phyloP scores from a whole-genome alignment of 352 stramenopile genomes.

The Thraustochytrium striatum region DNA sequence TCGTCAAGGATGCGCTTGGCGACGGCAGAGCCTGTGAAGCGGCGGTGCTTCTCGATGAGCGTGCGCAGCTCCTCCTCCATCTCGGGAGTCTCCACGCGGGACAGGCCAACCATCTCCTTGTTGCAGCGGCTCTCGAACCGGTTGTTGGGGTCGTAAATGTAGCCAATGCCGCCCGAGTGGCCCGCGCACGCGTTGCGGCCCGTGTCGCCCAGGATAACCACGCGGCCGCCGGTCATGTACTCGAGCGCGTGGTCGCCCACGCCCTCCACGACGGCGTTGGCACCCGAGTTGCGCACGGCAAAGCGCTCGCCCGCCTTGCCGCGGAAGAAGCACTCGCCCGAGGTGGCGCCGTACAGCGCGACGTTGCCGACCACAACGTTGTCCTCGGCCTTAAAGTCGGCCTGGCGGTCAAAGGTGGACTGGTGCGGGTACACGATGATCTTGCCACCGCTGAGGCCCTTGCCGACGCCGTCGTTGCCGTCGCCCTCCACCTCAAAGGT shows the following conservation, averaged over 20 bases:
- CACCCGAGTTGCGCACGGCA: conserved; percentile 90
- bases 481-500: conserved; percentile 84
- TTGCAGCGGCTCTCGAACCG: conserved; percentile 88
- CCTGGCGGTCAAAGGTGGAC: conserved; percentile 64
- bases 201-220: conserved; percentile 84
- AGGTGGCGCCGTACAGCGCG: conserved; percentile 79
- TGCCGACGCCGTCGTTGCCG: conserved; percentile 93
- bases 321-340: conserved; percentile 87
- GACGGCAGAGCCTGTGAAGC: conserved; percentile 76
- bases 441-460: conserved; percentile 49
- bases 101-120: conserved; percentile 87
- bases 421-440: conserved; percentile 61
- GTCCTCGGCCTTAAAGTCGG: conserved; percentile 65
- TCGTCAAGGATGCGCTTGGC: conserved; percentile 79
- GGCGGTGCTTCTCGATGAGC: conserved; percentile 73
- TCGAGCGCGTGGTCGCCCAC: conserved; percentile 92
- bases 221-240: conserved; percentile 94
- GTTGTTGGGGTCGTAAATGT: conserved; percentile 89
- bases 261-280: conserved; percentile 87
- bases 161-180: conserved; percentile 92
- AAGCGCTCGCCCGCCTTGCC: conserved; percentile 92
- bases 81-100: conserved; percentile 64
- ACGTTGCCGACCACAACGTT: conserved; percentile 82
- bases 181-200: conserved; percentile 92
- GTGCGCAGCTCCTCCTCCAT: conserved; percentile 64